Conservation (phyloP, 2,329 filamentous ascomycete species). For the Paecilomyces niveus region DNA sequence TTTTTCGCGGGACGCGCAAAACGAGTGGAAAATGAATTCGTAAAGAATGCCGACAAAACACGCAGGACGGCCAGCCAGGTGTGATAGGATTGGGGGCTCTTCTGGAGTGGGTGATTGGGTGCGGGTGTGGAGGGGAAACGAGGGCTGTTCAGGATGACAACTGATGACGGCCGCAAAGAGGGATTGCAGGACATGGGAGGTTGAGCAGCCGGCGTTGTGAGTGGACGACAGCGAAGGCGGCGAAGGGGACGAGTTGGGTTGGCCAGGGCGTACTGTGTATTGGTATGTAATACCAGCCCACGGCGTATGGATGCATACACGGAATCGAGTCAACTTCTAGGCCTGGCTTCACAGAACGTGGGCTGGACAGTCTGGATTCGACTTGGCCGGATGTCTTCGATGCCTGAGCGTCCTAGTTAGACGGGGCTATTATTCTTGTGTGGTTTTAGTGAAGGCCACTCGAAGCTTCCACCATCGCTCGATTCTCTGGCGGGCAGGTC, state of each 20-base stretch:
- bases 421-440: too few species aligned
- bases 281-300: not conserved
- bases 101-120: not conserved
- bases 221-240: not conserved
- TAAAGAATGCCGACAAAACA: not conserved
- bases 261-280: not conserved
- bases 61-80: not conserved
- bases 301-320: not conserved
- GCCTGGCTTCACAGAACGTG: not conserved
- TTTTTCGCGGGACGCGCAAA: not conserved
- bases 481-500: too few species aligned
- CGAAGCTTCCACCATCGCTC: too few species aligned
- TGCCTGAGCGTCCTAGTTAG: too few species aligned
- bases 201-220: not conserved
- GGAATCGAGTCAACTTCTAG: not conserved
- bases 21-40: not conserved
- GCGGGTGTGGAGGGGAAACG: not conserved
- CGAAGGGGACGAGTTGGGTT: not conserved
- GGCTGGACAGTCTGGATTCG: not conserved
- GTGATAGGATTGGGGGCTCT: not conserved
- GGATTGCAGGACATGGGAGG: not conserved
- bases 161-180: not conserved
- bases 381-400: not conserved
- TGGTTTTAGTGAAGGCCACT: too few species aligned
- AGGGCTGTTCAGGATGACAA: not conserved